These are phyloP conservation scores for Neurospora pannonica DNA, from an alignment of 495 filamentous ascomycete species.

Conservation along the genomic window DNA sequence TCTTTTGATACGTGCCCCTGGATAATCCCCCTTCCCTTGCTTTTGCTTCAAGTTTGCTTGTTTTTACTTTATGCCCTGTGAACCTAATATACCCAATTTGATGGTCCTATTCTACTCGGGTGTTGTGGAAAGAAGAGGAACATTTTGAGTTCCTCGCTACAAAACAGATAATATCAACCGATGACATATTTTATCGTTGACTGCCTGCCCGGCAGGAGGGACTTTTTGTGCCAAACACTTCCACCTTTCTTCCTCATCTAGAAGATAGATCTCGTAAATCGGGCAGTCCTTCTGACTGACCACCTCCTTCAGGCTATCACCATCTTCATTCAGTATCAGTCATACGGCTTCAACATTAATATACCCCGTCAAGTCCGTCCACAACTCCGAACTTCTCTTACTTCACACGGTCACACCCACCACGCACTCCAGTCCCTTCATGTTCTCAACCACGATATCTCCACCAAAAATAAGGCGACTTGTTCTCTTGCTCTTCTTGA, in stretches of 20 bases:
- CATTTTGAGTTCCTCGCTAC: not conserved
- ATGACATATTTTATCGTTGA: not conserved
- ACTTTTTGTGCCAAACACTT: not conserved
- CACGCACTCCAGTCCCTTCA: too few species aligned
- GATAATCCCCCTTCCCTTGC: not conserved
- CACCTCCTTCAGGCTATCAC: not conserved
- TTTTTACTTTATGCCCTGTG: not conserved
- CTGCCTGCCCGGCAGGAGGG: not conserved
- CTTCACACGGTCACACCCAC: not conserved
- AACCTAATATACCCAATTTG: not conserved
- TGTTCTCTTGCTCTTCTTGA: not conserved
- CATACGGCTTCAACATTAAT: not conserved
- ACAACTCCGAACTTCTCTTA: not conserved
- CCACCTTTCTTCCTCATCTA: not conserved
- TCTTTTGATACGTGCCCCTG: not conserved
- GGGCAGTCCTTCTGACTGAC: not conserved
- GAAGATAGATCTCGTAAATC: not conserved
- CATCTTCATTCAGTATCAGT: not conserved
- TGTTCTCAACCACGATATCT: too few species aligned
- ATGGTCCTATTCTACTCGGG: not conserved
- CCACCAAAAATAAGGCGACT: too few species aligned
- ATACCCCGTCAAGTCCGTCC: not conserved
- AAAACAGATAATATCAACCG: not conserved
- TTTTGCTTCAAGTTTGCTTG: not conserved
- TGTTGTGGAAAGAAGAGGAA: not conserved